phyloP scores from a whole-genome alignment of 805 yeast genomes.

The Helenozyma rhizophorensis region DNA sequence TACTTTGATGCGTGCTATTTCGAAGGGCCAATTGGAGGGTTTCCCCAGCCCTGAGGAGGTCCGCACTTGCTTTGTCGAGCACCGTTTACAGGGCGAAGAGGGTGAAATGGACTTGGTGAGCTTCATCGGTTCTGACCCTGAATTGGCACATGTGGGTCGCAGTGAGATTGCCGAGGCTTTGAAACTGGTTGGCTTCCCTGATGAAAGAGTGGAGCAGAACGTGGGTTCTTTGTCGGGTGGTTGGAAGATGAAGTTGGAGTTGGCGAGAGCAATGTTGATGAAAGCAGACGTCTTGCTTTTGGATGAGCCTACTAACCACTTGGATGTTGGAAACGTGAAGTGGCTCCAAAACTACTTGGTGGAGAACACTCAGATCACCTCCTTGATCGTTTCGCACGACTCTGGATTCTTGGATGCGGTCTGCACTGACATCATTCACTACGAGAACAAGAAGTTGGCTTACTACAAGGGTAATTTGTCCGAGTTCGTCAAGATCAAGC shows the following conservation, averaged over 20 bases:
- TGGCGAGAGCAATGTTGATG: slow-evolving; percentile 98
- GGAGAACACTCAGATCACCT: slow-evolving; percentile 81
- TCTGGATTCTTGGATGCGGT: slow-evolving; percentile 94
- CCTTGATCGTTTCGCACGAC: slow-evolving; percentile 95
- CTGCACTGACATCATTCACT: slow-evolving; percentile 94
- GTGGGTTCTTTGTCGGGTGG: slow-evolving; percentile 97
- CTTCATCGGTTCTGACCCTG: slow-evolving; percentile 88
- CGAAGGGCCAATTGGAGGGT: slow-evolving; percentile 95
- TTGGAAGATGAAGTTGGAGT: slow-evolving; percentile 98
- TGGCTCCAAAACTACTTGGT: slow-evolving; percentile 90
- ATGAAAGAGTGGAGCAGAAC: slow-evolving; percentile 80
- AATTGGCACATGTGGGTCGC: slow-evolving; percentile 56
- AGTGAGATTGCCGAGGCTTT: slow-evolving; percentile 75
- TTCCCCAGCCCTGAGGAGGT: slow-evolving; percentile 87
- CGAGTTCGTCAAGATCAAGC: slow-evolving; percentile 84
- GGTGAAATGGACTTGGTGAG: slow-evolving; percentile 84
- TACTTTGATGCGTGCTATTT: slow-evolving; percentile 93
- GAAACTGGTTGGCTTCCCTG: slow-evolving; percentile 85
- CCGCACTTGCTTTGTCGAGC: slow-evolving; percentile 95
- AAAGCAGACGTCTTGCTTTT: slow-evolving; percentile 90
- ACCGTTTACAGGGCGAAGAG: slow-evolving; percentile 91
- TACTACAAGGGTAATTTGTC: slow-evolving; percentile 96
- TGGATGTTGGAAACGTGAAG: slow-evolving; percentile 88
- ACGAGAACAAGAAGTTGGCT: slow-evolving; percentile 90
- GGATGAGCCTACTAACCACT: slow-evolving; percentile 98